Evolutionary conservation across 1,284 basidiomycete genomes (phyloP), one percentile per base, ranked within the genome.

Genomic region (Anthracocystis setariae): DNA sequence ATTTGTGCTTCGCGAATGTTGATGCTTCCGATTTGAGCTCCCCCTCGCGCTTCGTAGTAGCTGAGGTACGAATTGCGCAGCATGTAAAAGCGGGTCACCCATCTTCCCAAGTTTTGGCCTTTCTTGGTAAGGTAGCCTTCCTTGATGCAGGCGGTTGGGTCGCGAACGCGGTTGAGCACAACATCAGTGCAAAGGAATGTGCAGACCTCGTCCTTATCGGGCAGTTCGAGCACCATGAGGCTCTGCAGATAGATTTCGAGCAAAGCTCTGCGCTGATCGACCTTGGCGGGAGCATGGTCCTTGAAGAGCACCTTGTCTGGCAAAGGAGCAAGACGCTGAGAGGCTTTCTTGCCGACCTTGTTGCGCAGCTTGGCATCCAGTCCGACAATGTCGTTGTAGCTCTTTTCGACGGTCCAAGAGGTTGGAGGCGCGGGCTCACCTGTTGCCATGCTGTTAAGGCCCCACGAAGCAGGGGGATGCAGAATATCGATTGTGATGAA

Each of bases 71-170:
- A 93, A 90, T 84, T 93, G 89, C 44, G 73, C 1, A 98, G 86
- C 8, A 96, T 91, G 79, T 98, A 98, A 84, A 90, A 98, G 43
- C 95, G 87, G 29, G 93, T 93, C 82, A 78, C 81, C 78, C 77
- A 85, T 59, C 87, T 92, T 51, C 94, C 94, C 83, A 98, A 94
- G 80, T 93, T 96, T 85, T 96, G 93, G 20, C 94, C 94, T 72
- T 94, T 89, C 84, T 98, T 98, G 25, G 95, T 97, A 45, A 97
- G 86, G 84, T 95, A 98, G 20, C 95, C 95, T 84, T 94, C 94
- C 84, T 93, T 96, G 85, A 91, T 90, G n/a, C 89, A 91, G 23
- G 52, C 57, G 43, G 44, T 54, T 3, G 76, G 76, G 46, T 79
- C 78, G 9, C 56, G 65, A 13, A 65, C n/a, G 3, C 62, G 60